phyloP scores from a whole-genome alignment of 805 yeast genomes.

The Wickerhamiella vanderwaltii region DNA sequence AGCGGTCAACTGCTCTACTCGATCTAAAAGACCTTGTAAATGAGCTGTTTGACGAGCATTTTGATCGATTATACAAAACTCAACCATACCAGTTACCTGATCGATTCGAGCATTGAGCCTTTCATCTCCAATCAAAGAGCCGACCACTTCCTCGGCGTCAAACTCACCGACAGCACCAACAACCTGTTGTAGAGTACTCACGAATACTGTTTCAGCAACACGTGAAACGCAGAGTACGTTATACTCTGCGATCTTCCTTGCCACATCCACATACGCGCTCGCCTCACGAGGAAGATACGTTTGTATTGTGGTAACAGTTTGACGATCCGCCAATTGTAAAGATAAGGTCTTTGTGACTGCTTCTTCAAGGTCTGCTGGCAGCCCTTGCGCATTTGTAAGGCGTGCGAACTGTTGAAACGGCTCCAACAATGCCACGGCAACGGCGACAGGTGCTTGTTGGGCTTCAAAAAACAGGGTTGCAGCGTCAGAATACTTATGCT shows the following conservation, averaged over 20 bases:
- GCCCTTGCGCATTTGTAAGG: neutral
- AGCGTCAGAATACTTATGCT: constrained; percentile 11
- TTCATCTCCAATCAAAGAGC: constrained; percentile 11
- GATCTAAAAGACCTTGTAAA: constrained; percentile 8
- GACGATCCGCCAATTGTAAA: neutral
- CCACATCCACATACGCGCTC: neutral
- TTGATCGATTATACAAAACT: constrained; percentile 10
- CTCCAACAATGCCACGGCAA: constrained; percentile 8
- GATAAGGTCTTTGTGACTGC: neutral
- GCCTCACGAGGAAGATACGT: neutral
- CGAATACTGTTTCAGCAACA: constrained; percentile 14
- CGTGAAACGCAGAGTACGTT: constrained; percentile 15
- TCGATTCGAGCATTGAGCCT: constrained; percentile 16
- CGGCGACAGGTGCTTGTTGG: neutral
- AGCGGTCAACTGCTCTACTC: constrained; percentile 10
- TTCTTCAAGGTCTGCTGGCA: constrained; percentile 1
- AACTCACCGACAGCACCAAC: constrained; percentile 8
- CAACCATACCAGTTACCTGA: constrained; percentile 14
- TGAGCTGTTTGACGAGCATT: neutral
- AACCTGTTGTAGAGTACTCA: constrained; percentile 11
- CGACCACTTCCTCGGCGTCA: constrained; percentile 12
- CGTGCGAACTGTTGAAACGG: constrained; percentile 7
- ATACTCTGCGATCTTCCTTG: constrained; percentile 15
- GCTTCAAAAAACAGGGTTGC: constrained; percentile 5
- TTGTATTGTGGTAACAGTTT: neutral